These are phyloP conservation scores for Pythium folliculosum DNA, from an alignment of 352 stramenopile genomes.

Conservation along the genomic window DNA sequence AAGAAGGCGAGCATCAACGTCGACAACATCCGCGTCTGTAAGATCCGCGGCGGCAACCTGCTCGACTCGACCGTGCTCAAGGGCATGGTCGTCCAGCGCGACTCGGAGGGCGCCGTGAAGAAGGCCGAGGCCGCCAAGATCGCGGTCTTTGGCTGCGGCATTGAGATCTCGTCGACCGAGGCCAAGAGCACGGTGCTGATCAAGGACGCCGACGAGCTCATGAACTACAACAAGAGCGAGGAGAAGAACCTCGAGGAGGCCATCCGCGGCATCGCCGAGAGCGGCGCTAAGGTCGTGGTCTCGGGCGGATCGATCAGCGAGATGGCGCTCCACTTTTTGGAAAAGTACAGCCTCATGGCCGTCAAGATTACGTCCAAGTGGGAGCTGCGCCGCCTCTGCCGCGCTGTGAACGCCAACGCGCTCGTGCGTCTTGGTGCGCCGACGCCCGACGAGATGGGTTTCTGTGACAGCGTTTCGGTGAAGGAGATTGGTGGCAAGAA, in stretches of 20 bases:
- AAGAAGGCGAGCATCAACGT: slow-evolving; percentile 93
- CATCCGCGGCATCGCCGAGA: slow-evolving; percentile 96
- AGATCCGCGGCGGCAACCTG: slow-evolving; percentile 97
- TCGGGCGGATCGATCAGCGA: slow-evolving; percentile 96
- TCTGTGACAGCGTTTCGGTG: slow-evolving; percentile 91
- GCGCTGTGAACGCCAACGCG: slow-evolving; percentile 96
- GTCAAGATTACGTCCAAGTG: slow-evolving; percentile 99
- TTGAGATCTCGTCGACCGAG: slow-evolving; percentile 97
- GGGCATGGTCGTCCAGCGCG: slow-evolving; percentile 96
- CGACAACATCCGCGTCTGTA: slow-evolving; percentile 98
- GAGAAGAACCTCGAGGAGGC: slow-evolving; percentile 98
- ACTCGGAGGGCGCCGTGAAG: slow-evolving; percentile 93
- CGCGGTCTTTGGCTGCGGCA: slow-evolving; percentile 96
- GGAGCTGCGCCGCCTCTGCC: slow-evolving; percentile 97
- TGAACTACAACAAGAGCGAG: slow-evolving; percentile 99
- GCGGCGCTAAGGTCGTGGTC: slow-evolving; percentile 95
- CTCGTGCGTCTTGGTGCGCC: slow-evolving; percentile 96
- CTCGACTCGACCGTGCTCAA: slow-evolving; percentile 96
- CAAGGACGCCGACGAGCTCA: slow-evolving; percentile 98
- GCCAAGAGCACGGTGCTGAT: slow-evolving; percentile 99
- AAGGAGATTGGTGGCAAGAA: slow-evolving; percentile 96
- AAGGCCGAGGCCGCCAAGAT: slow-evolving; percentile 94
- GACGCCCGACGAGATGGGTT: slow-evolving; percentile 98
- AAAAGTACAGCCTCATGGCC: slow-evolving; percentile 97
- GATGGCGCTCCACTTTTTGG: slow-evolving; percentile 99